These are phyloP conservation scores for Ophiocordyceps robertsii DNA, from an alignment of 2,329 filamentous ascomycete species.

Conservation along the genomic window DNA sequence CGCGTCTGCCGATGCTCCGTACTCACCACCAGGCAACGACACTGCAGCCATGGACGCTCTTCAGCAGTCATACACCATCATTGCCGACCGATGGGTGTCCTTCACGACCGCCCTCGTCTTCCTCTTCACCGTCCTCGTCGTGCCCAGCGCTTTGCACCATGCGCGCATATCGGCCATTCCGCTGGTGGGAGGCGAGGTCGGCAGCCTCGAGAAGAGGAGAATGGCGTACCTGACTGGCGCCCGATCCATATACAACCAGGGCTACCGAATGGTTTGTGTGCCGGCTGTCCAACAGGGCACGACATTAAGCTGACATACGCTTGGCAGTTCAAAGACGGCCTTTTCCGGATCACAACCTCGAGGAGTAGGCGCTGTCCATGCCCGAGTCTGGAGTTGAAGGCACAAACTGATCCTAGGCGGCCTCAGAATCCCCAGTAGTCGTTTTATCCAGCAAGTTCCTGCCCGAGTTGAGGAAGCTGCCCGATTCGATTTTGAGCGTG, in stretches of 20 bases:
- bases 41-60: neutral
- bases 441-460: neutral
- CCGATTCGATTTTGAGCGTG: neutral
- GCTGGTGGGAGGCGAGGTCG: neutral
- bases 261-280: neutral
- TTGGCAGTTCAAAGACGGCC: neutral
- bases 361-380: neutral
- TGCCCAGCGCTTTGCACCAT: neutral
- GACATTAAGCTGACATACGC: neutral
- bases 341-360: neutral
- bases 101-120: neutral
- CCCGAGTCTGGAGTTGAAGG: neutral
- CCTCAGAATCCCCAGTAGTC: neutral
- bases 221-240: neutral
- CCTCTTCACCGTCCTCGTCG: neutral
- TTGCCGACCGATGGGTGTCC: neutral
- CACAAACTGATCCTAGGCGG: neutral
- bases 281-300: neutral
- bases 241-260: neutral
- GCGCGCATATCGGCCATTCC: neutral
- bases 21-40: neutral
- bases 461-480: neutral
- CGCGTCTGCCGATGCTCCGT: neutral
- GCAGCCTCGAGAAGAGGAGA: neutral
- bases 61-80: neutral